Percentiles rank a stretch among this genome's conserved stretches.
phyloP scores from a whole-genome alignment of 2,329 filamentous ascomycete genomes.

The Karstenula rhodostoma region DNA sequence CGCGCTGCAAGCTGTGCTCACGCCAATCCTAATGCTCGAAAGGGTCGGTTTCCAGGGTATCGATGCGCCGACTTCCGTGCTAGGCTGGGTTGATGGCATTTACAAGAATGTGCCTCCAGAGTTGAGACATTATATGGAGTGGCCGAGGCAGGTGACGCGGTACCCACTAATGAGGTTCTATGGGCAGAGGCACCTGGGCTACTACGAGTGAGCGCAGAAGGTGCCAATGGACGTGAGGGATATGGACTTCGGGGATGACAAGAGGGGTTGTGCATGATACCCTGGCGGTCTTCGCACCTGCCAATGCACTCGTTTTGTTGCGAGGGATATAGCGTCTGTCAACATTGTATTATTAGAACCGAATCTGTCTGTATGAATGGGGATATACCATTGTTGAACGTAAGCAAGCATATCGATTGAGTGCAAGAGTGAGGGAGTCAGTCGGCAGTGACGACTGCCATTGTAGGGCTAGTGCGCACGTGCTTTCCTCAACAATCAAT shows the following conservation, averaged over 20 bases:
- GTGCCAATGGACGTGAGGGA: neutral
- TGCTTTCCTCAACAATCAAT: too few relatives aligned
- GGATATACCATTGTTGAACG: neutral
- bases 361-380: neutral
- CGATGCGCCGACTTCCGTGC: constrained; percentile 40
- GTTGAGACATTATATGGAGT: constrained; percentile 38
- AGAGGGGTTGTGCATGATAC: constrained; percentile 17
- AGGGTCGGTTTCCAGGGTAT: constrained; percentile 45
- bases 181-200: constrained; percentile 33
- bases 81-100: constrained; percentile 46
- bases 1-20: constrained; percentile 55
- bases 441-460: too few relatives aligned
- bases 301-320: constrained; percentile 19
- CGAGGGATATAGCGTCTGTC: neutral
- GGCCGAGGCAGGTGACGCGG: constrained; percentile 39
- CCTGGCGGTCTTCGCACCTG: constrained; percentile 16
- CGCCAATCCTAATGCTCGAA: constrained; percentile 49
- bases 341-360: neutral
- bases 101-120: constrained; percentile 36
- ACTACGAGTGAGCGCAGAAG: constrained; percentile 19
- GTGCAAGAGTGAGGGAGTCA: neutral
- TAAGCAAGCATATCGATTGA: too few relatives aligned
- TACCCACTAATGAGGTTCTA: constrained; percentile 40
- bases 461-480: too few relatives aligned
- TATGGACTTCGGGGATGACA: too few relatives aligned